Base-by-base conservation (phyloP, 352 stramenopile genomes). In the Sclerospora graminicola region DNA sequence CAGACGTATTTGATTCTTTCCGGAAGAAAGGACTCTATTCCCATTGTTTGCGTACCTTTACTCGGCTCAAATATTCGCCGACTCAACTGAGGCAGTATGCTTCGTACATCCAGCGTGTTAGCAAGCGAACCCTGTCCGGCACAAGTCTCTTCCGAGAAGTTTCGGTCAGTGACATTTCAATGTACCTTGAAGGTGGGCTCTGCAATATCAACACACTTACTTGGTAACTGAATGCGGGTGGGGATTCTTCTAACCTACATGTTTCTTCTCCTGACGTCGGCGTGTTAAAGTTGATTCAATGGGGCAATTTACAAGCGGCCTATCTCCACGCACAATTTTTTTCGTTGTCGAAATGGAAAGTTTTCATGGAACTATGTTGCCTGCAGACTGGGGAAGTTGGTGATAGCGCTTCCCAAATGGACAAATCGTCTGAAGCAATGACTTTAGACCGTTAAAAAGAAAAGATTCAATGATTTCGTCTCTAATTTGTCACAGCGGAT, bases 401-500 rank as follows among this genome's bases (percentile, higher is more conserved):
- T 20, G 29, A 45, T 19, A 32, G 19, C 30, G 5, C 44, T 26
- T 5, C 28, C 27, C 30, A 31, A 34, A 47, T 45, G 20, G 43
- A 60, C 10, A 37, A 58, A 14, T 6, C 36, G 10, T 33, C 20
- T 21, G 40, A 48, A 30, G 6, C 28, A 14, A 44, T 38, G 0
- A 49, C 40, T 4, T 37, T 40, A 53, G 43, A 21, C 37, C 18
- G 4, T 45, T 61, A 4, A 87, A 82, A 38, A 55, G 74, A 11
- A 84, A 82, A 50, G 70, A 84, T 26, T 87, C 71, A 8, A 87
- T 84, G 71, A 82, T 84, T 20, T 71, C 69, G 8, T 80, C 74
- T 1, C 71, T 66, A 38, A 57, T 57, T 39, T 53, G 63, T 4
- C 55, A 37, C 35, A 48, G 43, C 38, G 31, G 35, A 23, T 20